These are phyloP conservation scores for Citrus reticulata DNA, from an alignment of 345 rosid species.

Conservation along the genomic window DNA sequence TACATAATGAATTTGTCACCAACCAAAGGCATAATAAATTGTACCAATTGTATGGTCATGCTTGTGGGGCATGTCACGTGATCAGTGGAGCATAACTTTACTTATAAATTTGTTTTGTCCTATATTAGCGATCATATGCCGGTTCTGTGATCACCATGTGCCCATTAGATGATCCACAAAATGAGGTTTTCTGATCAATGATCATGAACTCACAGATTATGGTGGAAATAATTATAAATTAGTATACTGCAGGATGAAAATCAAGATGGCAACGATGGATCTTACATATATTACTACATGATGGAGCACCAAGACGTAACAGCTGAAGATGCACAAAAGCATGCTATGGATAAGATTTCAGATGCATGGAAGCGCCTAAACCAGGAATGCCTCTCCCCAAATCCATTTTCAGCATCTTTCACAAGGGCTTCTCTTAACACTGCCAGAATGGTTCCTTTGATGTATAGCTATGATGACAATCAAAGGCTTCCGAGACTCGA, in stretches of 20 bases:
- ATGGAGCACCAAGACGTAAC: slow-evolving; percentile 32
- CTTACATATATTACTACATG: slow-evolving; percentile 50
- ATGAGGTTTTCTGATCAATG: no score
- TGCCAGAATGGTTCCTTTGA: slow-evolving; percentile 55
- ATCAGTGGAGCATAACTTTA: no score
- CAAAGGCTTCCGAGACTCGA: slow-evolving; percentile 43
- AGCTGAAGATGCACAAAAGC: slow-evolving; percentile 29
- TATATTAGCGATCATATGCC: no score
- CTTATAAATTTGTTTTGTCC: no score
- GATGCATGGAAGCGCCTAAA: slow-evolving; percentile 57
- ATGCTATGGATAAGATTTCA: slow-evolving; percentile 33
- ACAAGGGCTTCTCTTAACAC: slow-evolving; percentile 31
- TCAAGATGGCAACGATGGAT: slow-evolving; percentile 55
- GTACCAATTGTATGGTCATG: no score
- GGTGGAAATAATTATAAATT: no score
- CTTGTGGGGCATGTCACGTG: no score
- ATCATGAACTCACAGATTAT: no score
- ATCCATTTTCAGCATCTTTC: slow-evolving; percentile 33
- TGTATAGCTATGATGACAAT: slow-evolving; percentile 47
- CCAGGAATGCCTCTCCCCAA: slow-evolving; percentile 36
- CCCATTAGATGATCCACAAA: neutral
- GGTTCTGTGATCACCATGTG: no score
- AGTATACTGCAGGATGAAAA: slow-evolving; percentile 38
- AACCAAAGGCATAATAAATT: no score
- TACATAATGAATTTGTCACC: no score